Conservation (phyloP, 2,329 filamentous ascomycete genomes). For the Colletotrichum tabaci region DNA sequence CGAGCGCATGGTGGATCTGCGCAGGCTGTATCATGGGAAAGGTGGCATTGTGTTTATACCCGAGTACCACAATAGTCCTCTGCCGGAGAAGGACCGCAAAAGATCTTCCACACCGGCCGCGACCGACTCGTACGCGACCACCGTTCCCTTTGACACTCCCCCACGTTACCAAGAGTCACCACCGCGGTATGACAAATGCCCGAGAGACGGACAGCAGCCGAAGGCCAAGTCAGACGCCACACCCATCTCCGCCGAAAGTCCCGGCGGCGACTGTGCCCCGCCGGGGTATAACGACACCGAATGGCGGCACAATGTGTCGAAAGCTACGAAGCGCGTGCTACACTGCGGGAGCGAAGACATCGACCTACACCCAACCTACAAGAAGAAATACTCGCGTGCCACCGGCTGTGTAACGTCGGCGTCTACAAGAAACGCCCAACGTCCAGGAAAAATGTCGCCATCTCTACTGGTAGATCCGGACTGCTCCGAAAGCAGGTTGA, state of each 20-base stretch:
- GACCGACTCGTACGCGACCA: constrained; percentile 7
- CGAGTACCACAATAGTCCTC: neutral
- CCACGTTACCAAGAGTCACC: constrained; percentile 15
- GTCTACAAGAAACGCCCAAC: neutral
- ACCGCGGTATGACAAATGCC: constrained; percentile 11
- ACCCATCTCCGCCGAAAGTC: neutral
- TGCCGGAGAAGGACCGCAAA: neutral
- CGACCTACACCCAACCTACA: neutral
- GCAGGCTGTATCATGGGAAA: constrained; percentile 24
- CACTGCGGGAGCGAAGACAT: neutral
- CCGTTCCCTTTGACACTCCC: constrained; percentile 11
- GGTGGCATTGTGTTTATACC: constrained; percentile 4
- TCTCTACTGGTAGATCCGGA: neutral
- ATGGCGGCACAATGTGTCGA: neutral
- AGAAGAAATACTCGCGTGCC: constrained; percentile 5
- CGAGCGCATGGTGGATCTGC: constrained; percentile 18
- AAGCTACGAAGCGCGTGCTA: neutral
- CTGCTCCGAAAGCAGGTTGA: neutral
- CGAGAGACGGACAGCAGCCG: neutral
- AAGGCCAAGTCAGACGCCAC: neutral
- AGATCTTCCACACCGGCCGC: neutral
- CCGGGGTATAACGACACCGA: constrained; percentile 8
- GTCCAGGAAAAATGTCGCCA: neutral
- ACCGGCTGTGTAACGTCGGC: neutral
- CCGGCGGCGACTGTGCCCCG: neutral